These are phyloP conservation scores for Hypoxylon sp. DNA, from an alignment of 2,329 filamentous ascomycete genomes.

Conservation along the genomic window DNA sequence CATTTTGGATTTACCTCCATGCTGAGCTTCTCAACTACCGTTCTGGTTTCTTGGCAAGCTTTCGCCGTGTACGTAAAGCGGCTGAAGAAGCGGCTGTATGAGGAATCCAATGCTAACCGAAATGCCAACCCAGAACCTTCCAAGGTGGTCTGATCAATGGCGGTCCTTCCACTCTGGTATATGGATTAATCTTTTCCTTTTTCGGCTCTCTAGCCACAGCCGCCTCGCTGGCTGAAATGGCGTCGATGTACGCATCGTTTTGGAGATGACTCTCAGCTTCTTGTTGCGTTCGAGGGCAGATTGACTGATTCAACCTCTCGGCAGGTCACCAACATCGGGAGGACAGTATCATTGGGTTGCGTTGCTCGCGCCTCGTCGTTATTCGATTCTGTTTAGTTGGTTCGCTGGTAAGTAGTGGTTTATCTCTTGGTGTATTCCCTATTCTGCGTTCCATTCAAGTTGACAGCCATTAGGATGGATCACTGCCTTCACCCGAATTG, in stretches of 20 bases:
- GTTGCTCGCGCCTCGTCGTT: conserved; percentile 61
- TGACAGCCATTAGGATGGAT: conserved; percentile 55
- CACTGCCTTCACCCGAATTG: conserved; percentile 60
- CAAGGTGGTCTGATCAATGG: conserved; percentile 25
- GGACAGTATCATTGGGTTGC: conserved; percentile 73
- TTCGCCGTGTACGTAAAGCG: conserved; percentile 19
- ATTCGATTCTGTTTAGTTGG: conserved; percentile 67
- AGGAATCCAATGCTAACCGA: background rate
- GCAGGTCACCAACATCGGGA: conserved; percentile 61
- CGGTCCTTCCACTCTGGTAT: conserved; percentile 23
- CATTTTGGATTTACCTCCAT: conserved; percentile 35
- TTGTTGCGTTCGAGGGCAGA: background rate
- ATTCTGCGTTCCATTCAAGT: background rate
- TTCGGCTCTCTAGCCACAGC: conserved; percentile 15
- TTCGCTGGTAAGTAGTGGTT: conserved; percentile 57
- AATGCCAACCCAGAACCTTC: conserved; percentile 2
- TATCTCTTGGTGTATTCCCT: too few species aligned
- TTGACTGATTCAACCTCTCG: conserved; percentile 4
- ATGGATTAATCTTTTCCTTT: conserved; percentile 28
- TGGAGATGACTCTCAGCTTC: background rate
- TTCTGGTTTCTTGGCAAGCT: conserved; percentile 30
- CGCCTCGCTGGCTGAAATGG: conserved; percentile 14
- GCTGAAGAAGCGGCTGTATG: background rate
- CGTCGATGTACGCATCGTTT: conserved; percentile 1
- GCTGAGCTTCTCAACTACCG: conserved; percentile 26